Percentiles rank a stretch among this genome's conserved stretches.
Evolutionary conservation across 306 rosid species (phyloP).

Genomic region (Cucurbita pepo): DNA sequence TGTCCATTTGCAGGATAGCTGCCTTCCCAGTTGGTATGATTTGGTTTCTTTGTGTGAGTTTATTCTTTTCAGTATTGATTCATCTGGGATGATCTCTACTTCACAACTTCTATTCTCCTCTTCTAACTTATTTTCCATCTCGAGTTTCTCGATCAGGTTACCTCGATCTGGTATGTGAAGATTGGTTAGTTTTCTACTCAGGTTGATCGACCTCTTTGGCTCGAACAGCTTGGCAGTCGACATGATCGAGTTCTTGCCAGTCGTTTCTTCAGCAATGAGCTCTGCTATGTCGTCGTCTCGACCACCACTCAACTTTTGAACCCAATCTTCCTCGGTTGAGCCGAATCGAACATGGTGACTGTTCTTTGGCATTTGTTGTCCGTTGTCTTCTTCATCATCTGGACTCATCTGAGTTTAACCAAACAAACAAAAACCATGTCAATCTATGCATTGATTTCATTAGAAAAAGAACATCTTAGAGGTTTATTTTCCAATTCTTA

Average conservation of each 20-base stretch:
- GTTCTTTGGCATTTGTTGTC: constrained; percentile 24
- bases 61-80: constrained; percentile 62
- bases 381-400: constrained; percentile 38
- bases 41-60: constrained; percentile 59
- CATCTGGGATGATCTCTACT: constrained; percentile 43
- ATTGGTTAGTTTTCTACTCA: constrained; percentile 22
- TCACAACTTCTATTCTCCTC: constrained; percentile 23
- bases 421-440: constrained; percentile 6
- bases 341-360: constrained; percentile 46
- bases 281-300: constrained; percentile 18
- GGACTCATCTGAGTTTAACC: constrained; percentile 58
- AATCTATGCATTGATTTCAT: neutral
- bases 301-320: constrained; percentile 20
- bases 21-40: constrained; percentile 82
- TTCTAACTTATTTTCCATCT: constrained; percentile 20
- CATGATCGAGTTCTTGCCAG: constrained; percentile 16
- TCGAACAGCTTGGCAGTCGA: constrained; percentile 12
- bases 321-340: constrained; percentile 67
- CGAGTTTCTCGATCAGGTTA: constrained; percentile 15
- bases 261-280: constrained; percentile 11
- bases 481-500: neutral
- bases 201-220: constrained; percentile 15
- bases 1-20: constrained; percentile 92
- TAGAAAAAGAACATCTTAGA: neutral
- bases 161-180: constrained; percentile 44